Base-by-base conservation (phyloP, 805 yeast species). In the Candida fluviatilis region DNA sequence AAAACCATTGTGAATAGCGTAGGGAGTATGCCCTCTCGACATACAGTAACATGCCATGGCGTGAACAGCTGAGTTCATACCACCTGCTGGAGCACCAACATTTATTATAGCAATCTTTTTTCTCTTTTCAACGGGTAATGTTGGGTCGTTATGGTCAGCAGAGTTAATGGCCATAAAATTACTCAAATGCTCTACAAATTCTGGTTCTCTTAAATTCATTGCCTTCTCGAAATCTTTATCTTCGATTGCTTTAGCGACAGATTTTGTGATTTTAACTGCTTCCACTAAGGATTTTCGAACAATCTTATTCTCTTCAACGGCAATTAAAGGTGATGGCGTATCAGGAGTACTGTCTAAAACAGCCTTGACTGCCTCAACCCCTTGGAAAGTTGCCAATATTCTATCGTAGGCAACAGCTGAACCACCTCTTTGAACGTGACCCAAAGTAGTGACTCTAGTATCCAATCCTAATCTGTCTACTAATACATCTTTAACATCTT, bases 391-490 rank as follows among this genome's bases (percentile, higher is more conserved):
- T 28, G 97, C 96, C 51, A 93, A 66, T 57, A 84, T 64, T 58
- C 99, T 78, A 62, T 93, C 99, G 52, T 75, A 87, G 2, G 98
- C 97, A 39, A 90, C 96, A 17, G 99, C 97, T 33, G 95, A 78
- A 63, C 99, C 99, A 69, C 99, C 99, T 66, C 99, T 80, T 72
- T 93, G 99, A 38, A 93, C 97, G 61, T 93, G 99, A 39, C 99
- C 99, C 51, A 93, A 72, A 10, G 95, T 87, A 30, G 99, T 93
- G 52, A 91, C 82, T 61, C 98, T 80, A 4, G 98, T 91, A 60
- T 93, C 99, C 39, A 93, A 75, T 10, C 96, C 96, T 45, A 93
- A 68, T 14, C 42, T 43, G 39, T 81, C 82, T 34, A 85, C 86
- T 42, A 93, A 71, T 13, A 83, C 93, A 37, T 87, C 79, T 63